Evolutionary conservation across 202 grass and related monocot species (phyloP).

Genomic region (Digitaria exilis): DNA sequence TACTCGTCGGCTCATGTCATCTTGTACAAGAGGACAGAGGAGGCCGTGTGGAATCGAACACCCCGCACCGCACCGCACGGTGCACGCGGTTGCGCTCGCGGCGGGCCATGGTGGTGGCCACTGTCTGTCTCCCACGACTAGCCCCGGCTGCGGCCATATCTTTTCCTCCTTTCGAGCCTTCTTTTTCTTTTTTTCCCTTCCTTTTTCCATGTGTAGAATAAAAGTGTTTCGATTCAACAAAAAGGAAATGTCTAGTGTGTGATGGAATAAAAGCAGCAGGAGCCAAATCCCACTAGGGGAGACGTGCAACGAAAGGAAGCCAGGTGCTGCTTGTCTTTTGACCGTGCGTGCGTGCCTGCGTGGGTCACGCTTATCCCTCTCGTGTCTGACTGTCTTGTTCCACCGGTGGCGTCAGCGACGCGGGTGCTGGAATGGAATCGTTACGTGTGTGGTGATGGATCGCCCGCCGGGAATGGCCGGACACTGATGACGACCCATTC

Average conservation of each 20-base stretch:
- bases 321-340: slow-evolving; percentile 45
- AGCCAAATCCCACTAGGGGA: slow-evolving; percentile 36
- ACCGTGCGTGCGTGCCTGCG: not conserved
- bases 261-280: no score
- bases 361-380: not conserved
- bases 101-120: slow-evolving; percentile 1
- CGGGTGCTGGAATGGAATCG: not conserved
- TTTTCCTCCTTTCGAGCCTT: not conserved
- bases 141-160: not conserved
- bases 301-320: slow-evolving; percentile 27
- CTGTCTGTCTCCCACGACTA: slow-evolving; percentile 3
- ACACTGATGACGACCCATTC: no score
- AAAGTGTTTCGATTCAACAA: no score
- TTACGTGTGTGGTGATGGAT: not conserved
- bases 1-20: not conserved
- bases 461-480: no score
- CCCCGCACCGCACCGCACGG: not conserved
- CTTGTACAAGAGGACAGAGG: not conserved
- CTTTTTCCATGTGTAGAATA: not conserved
- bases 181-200: not conserved
- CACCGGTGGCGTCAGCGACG: not conserved
- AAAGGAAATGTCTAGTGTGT: no score
- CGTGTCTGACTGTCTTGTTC: not conserved
- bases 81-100: not conserved
- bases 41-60: not conserved